Percentiles rank a stretch among this genome's conserved stretches.
phyloP scores from a whole-genome alignment of 306 rosid species.

The Malus sieversii region DNA sequence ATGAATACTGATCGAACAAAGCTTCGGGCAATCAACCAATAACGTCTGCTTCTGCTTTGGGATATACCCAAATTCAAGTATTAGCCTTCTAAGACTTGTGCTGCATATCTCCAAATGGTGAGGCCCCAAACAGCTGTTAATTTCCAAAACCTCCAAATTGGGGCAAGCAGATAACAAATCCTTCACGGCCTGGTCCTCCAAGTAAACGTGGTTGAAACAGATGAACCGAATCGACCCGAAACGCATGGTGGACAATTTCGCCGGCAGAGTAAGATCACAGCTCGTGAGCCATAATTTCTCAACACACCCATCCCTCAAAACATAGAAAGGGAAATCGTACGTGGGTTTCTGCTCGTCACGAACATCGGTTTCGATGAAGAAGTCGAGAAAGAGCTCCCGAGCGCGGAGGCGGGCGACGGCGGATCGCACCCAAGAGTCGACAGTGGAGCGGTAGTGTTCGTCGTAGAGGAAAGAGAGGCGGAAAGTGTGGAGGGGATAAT shows the following conservation, averaged over 20 bases:
- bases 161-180: slow-evolving; percentile 1
- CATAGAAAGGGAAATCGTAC: slow-evolving; percentile 4
- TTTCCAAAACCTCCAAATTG: background rate
- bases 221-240: background rate
- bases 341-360: background rate
- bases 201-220: background rate
- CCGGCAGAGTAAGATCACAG: background rate
- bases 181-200: background rate
- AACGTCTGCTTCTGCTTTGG: background rate
- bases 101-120: background rate
- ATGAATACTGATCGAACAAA: background rate
- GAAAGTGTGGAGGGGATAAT: background rate
- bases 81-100: background rate
- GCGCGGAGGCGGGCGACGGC: background rate
- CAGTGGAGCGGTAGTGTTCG: background rate
- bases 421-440: background rate
- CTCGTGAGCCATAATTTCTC: background rate
- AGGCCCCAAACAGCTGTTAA: background rate
- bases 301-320: background rate
- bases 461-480: slow-evolving; percentile 1
- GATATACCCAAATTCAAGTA: background rate
- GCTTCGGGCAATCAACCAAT: slow-evolving; percentile 1
- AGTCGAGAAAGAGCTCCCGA: background rate
- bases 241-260: background rate
- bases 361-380: background rate